These are phyloP conservation scores for Cytospora leucostoma DNA, from an alignment of 2,329 filamentous ascomycete genomes.

Conservation along the genomic window DNA sequence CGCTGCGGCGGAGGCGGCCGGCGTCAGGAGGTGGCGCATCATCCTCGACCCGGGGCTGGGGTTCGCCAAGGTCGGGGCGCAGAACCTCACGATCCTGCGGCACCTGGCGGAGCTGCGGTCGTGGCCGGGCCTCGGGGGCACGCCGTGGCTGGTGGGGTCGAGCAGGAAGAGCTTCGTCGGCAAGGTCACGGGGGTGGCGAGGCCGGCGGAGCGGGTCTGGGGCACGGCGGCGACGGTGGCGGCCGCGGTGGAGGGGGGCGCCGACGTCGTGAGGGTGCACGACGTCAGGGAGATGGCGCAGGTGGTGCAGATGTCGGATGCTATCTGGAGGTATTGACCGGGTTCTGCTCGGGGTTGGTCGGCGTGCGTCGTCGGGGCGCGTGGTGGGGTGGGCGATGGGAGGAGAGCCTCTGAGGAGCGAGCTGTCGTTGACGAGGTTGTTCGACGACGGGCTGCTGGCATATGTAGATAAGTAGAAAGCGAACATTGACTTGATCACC, in stretches of 20 bases:
- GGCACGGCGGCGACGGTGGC: slow-evolving; percentile 89
- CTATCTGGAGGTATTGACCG: slow-evolving; percentile 74
- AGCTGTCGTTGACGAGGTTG: too few relatives aligned
- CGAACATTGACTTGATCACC: too few relatives aligned
- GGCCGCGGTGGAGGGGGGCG: slow-evolving; percentile 81
- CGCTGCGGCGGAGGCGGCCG: slow-evolving; percentile 72
- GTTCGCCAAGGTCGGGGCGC: slow-evolving; percentile 80
- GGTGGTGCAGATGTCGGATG: slow-evolving; percentile 86
- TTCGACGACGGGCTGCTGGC: too few relatives aligned
- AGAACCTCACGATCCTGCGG: slow-evolving; percentile 81
- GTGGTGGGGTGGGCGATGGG: not conserved
- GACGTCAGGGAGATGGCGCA: slow-evolving; percentile 84
- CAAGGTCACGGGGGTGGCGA: slow-evolving; percentile 71
- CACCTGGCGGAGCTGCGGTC: slow-evolving; percentile 63
- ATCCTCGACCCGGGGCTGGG: slow-evolving; percentile 92
- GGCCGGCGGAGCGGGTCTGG: slow-evolving; percentile 71
- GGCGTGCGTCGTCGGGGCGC: not conserved
- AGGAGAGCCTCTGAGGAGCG: too few relatives aligned
- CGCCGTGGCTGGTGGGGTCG: slow-evolving; percentile 88
- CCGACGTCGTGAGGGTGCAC: slow-evolving; percentile 90
- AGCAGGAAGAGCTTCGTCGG: slow-evolving; percentile 92
- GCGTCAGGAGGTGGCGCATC: slow-evolving; percentile 89
- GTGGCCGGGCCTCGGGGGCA: slow-evolving; percentile 64
- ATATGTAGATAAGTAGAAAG: too few relatives aligned
- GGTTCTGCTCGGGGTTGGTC: too few relatives aligned